phyloP scores from a whole-genome alignment of 2,329 filamentous ascomycete genomes.

The Hypocrella siamensis region DNA sequence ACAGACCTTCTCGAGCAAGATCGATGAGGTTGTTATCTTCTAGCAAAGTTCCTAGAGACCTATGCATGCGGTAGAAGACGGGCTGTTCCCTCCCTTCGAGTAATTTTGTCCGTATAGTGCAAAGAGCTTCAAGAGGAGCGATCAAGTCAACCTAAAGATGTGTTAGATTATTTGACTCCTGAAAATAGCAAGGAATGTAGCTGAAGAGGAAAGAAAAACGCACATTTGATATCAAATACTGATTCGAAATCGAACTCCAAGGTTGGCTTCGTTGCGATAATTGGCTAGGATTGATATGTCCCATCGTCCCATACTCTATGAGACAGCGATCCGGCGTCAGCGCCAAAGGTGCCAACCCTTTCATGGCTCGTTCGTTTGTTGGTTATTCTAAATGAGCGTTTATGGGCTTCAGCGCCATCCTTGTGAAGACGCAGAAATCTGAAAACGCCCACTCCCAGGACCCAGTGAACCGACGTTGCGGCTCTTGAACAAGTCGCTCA shows the following conservation, averaged over 20 bases:
- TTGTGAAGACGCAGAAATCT: no score
- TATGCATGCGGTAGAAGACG: conserved; percentile 51
- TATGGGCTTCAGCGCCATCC: no score
- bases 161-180: background rate
- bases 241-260: conserved; percentile 51
- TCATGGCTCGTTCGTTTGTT: no score
- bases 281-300: conserved; percentile 55
- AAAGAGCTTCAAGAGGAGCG: conserved; percentile 49
- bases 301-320: conserved; percentile 53
- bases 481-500: no score
- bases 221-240: conserved; percentile 56
- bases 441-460: no score
- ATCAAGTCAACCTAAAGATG: conserved; percentile 46
- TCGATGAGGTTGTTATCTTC: conserved; percentile 64
- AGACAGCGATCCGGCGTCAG: no score
- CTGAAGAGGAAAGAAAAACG: conserved; percentile 1
- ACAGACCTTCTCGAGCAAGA: conserved; percentile 63
- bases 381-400: no score
- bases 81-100: conserved; percentile 19
- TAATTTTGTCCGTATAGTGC: conserved; percentile 37
- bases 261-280: conserved; percentile 59
- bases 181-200: background rate
- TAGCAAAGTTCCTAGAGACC: conserved; percentile 58
- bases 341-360: no score
- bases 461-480: no score